Percentiles rank a stretch among this genome's conserved stretches.
phyloP scores from a whole-genome alignment of 2,329 filamentous ascomycete genomes.

The Cladosporium velox region DNA sequence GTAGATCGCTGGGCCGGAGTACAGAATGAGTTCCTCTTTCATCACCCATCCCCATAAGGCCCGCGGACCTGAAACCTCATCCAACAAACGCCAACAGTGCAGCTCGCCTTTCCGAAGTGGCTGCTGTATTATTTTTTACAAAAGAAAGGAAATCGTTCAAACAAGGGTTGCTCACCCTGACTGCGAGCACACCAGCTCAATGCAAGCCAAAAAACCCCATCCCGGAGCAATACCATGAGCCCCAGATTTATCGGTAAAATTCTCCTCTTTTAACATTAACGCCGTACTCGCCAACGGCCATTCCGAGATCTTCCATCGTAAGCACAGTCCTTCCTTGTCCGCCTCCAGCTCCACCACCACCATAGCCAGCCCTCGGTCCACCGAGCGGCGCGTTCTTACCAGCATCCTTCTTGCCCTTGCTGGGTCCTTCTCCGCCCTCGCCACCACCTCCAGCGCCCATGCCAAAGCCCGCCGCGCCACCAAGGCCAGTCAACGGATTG shows the following conservation, averaged over 20 bases:
- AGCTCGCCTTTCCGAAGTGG: background rate
- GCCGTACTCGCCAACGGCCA: constrained; percentile 97
- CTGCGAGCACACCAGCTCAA: background rate
- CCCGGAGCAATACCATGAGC: background rate
- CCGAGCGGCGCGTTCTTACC: constrained; percentile 47
- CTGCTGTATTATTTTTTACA: background rate
- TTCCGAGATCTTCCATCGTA: constrained; percentile 97
- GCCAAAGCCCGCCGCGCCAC: constrained; percentile 71
- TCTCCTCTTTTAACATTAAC: constrained; percentile 97
- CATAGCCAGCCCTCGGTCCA: constrained; percentile 54
- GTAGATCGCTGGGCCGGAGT: background rate
- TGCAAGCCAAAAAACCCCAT: background rate
- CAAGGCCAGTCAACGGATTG: constrained; percentile 86
- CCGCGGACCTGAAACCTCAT: background rate
- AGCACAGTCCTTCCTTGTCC: constrained; percentile 90
- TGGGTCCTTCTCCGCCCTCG: constrained; percentile 42
- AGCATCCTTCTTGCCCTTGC: constrained; percentile 35
- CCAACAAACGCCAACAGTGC: background rate
- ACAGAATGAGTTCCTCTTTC: background rate
- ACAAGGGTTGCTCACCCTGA: too few species aligned
- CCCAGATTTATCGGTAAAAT: constrained; percentile 73
- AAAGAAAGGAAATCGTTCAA: too few species aligned
- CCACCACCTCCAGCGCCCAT: constrained; percentile 58
- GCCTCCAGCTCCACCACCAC: constrained; percentile 87
- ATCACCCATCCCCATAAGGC: background rate